Conservation (phyloP, 306 rosid species). For the Vachellia pachyceras region DNA sequence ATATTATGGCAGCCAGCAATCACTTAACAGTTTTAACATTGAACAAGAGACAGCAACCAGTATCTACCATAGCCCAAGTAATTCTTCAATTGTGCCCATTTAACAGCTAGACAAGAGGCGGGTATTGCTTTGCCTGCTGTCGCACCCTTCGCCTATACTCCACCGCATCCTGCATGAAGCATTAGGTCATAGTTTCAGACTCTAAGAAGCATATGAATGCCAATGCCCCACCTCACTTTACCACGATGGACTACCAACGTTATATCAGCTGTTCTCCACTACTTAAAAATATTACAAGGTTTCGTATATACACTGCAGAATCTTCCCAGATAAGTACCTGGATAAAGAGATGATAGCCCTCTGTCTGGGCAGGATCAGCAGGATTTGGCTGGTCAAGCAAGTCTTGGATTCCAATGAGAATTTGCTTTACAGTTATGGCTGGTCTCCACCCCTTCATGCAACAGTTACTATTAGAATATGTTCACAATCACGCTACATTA, state of each 20-base stretch:
- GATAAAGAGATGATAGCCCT: conserved; percentile 96
- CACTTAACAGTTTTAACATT: conserved; percentile 38
- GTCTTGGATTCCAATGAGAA: conserved; percentile 96
- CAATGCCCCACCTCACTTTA: conserved; percentile 15
- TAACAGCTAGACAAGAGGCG: conserved; percentile 67
- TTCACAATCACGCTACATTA: neutral
- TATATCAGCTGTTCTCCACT: neutral
- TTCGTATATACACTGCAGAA: conserved; percentile 15
- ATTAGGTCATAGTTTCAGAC: conserved; percentile 33
- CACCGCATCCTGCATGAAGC: conserved; percentile 65
- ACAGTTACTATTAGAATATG: neutral
- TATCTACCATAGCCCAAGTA: conserved; percentile 44
- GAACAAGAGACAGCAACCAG: conserved; percentile 48
- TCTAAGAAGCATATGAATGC: conserved; percentile 21
- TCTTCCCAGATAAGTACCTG: conserved; percentile 60
- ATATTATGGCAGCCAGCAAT: conserved; percentile 48
- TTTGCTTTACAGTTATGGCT: conserved; percentile 95
- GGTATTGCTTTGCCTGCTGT: conserved; percentile 91
- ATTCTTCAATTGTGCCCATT: conserved; percentile 38
- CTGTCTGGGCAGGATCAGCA: conserved; percentile 97
- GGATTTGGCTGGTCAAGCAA: conserved; percentile 95
- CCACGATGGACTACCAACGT: neutral
- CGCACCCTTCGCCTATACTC: conserved; percentile 90
- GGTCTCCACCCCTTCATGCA: conserved; percentile 94
- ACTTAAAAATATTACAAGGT: neutral